phyloP scores from a whole-genome alignment of 129 eudicot species.

The Chrysanthemum makinoi region DNA sequence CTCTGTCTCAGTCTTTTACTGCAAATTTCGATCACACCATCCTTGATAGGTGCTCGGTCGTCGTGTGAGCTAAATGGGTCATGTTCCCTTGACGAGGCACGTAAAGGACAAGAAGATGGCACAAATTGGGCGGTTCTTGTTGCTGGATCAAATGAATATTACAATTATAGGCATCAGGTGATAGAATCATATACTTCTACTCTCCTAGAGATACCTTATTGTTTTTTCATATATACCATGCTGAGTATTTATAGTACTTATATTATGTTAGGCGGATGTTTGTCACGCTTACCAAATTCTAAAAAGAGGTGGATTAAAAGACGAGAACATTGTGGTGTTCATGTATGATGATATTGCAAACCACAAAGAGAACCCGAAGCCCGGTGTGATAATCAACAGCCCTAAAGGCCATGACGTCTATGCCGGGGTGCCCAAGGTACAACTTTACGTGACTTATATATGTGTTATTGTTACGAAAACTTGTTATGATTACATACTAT shows the following conservation, averaged over 20 bases:
- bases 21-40: conserved; percentile 19
- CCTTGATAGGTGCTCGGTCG: conserved; percentile 21
- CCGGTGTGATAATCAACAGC: conserved; percentile 68
- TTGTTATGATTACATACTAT: background rate
- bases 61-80: conserved; percentile 17
- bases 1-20: conserved; percentile 25
- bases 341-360: conserved; percentile 91
- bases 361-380: conserved; percentile 54
- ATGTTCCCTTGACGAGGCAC: conserved; percentile 25
- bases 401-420: conserved; percentile 78
- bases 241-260: background rate
- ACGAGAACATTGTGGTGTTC: conserved; percentile 75
- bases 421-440: conserved; percentile 88
- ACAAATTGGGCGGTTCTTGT: conserved; percentile 90
- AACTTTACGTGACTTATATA: background rate
- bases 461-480: background rate
- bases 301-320: conserved; percentile 77
- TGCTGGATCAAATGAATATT: conserved; percentile 75
- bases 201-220: background rate
- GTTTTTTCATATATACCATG: background rate
- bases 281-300: conserved; percentile 91
- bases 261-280: conserved; percentile 59
- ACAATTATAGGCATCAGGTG: conserved; percentile 86
- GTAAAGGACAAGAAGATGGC: conserved; percentile 26
- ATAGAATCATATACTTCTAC: background rate